These are phyloP conservation scores for Talaromyces islandicus DNA, from an alignment of 2,329 filamentous ascomycete species.

Conservation along the genomic window DNA sequence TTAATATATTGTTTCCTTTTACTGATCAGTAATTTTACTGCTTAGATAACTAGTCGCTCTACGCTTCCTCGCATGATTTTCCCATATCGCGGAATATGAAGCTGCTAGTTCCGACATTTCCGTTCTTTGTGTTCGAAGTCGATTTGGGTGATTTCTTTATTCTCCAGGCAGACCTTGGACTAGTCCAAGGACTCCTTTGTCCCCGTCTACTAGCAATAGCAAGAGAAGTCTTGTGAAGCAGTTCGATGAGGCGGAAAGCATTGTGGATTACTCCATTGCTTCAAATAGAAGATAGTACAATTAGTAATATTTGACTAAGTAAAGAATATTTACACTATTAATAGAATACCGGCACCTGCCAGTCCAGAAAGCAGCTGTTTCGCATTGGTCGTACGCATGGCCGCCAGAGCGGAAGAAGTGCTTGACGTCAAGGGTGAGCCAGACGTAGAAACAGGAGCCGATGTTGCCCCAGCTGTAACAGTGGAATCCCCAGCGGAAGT, in stretches of 20 bases:
- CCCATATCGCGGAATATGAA: not conserved
- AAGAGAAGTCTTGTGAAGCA: too few relatives aligned
- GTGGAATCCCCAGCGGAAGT: not conserved
- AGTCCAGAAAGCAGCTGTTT: slow-evolving; percentile 16
- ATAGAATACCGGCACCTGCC: slow-evolving; percentile 15
- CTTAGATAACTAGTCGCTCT: not conserved
- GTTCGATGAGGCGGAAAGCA: too few relatives aligned
- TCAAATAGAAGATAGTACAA: too few relatives aligned
- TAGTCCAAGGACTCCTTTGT: too few relatives aligned
- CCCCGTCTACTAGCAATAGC: not conserved
- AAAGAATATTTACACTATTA: slow-evolving; percentile 12
- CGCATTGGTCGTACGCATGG: slow-evolving; percentile 12
- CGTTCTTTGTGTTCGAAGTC: not conserved
- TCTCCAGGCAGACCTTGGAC: not conserved
- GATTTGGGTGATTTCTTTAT: not conserved
- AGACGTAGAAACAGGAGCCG: not conserved
- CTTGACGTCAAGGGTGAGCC: not conserved
- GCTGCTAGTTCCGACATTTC: not conserved
- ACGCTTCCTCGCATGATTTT: not conserved
- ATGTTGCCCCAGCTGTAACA: not conserved
- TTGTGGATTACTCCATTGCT: too few relatives aligned
- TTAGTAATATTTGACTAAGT: not conserved
- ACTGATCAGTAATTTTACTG: not conserved
- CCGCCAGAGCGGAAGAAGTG: slow-evolving; percentile 13
- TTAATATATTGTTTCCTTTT: not conserved